Conservation (phyloP, 441 rosid genomes). For the Adansonia grandidieri region DNA sequence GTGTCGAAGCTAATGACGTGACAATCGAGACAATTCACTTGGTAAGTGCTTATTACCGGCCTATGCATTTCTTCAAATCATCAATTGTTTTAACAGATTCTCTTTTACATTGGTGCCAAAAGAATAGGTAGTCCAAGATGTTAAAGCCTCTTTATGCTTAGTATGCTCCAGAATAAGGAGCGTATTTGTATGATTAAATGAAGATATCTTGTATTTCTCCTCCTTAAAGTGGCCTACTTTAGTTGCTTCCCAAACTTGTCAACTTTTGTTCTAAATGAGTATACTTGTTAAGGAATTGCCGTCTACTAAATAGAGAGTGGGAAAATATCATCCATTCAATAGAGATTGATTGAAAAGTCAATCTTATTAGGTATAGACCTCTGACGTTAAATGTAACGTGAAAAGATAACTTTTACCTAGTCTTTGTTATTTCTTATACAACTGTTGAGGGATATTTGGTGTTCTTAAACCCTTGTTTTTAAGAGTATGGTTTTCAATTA, state of each 20-base stretch:
- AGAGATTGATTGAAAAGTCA: neutral
- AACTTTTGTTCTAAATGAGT: conserved; percentile 4
- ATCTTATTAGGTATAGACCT: neutral
- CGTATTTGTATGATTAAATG: neutral
- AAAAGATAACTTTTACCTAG: neutral
- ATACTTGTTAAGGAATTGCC: neutral
- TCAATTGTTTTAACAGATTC: neutral
- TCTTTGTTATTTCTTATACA: neutral
- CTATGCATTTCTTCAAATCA: neutral
- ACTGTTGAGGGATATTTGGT: neutral
- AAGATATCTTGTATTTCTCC: neutral
- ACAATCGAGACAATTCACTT: conserved; percentile 95
- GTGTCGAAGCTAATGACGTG: conserved; percentile 94
- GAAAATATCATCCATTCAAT: neutral
- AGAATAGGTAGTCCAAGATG: neutral
- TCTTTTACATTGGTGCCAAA: neutral
- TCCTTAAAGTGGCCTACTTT: neutral
- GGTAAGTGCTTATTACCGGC: conserved; percentile 52
- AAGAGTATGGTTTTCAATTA: neutral
- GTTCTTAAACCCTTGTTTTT: neutral
- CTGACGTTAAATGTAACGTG: neutral
- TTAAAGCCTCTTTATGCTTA: neutral
- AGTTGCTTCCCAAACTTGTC: neutral
- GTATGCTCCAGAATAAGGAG: neutral
- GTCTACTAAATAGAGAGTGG: neutral